Evolutionary conservation across 2,329 filamentous ascomycete genomes (phyloP).

Genomic region (Aspergillus ustus): DNA sequence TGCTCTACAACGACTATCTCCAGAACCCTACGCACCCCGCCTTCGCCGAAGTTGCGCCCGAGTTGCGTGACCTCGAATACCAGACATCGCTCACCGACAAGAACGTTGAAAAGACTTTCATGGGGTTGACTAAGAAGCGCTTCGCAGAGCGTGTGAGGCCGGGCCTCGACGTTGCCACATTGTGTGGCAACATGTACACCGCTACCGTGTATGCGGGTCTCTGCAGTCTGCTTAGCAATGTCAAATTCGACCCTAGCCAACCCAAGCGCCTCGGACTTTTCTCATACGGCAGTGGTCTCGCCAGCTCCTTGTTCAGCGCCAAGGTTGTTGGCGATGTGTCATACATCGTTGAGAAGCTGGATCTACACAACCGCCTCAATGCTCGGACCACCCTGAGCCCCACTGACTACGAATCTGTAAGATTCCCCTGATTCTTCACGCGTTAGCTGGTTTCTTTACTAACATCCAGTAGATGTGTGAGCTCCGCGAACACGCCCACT

Average conservation of each 20-base stretch:
- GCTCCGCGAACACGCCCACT: conserved; percentile 79
- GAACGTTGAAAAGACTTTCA: conserved; percentile 84
- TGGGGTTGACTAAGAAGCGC: conserved; percentile 81
- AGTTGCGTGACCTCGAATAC: conserved; percentile 79
- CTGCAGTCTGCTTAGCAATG: conserved; percentile 64
- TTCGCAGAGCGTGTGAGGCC: conserved; percentile 78
- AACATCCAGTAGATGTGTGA: conserved; percentile 67
- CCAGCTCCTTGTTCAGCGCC: conserved; percentile 72
- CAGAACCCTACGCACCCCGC: conserved; percentile 67
- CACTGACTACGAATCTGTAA: conserved; percentile 73
- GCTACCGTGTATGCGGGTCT: conserved; percentile 64
- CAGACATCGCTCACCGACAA: conserved; percentile 79
- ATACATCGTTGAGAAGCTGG: conserved; percentile 67
- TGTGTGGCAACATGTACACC: conserved; percentile 71
- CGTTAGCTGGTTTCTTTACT: conserved; percentile 2
- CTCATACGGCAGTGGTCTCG: conserved; percentile 79
- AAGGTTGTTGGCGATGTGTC: conserved; percentile 71
- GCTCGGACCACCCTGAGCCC: conserved; percentile 70
- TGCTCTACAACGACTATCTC: conserved; percentile 86
- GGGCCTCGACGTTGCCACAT: conserved; percentile 74
- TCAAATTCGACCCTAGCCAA: conserved; percentile 65
- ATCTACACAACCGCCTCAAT: conserved; percentile 71
- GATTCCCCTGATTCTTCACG: conserved; percentile 34
- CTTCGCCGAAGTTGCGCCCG: conserved; percentile 76
- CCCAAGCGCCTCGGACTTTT: conserved; percentile 77